Conservation (phyloP, 2,329 filamentous ascomycete genomes). For the Daldinia eschscholtzii region DNA sequence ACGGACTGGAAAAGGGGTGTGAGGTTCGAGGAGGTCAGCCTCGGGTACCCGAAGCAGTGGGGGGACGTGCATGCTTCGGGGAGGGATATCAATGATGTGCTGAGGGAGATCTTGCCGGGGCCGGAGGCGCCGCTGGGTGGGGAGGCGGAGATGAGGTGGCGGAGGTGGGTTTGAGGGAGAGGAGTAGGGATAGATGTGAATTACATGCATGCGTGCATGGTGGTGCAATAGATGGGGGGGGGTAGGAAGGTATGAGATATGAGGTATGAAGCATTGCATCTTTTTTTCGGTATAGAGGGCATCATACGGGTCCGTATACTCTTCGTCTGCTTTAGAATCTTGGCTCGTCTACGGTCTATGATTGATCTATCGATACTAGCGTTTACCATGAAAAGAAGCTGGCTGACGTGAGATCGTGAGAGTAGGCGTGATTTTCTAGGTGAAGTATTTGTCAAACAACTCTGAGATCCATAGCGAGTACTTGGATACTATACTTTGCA, state of each 20-base stretch:
- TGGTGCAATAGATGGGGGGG: slow-evolving; percentile 28
- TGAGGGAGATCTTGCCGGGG: slow-evolving; percentile 55
- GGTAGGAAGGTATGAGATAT: background rate
- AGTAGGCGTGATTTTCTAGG: too few species aligned
- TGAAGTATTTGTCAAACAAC: too few species aligned
- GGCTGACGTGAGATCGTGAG: too few species aligned
- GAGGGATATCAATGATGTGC: slow-evolving; percentile 52
- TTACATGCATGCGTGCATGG: too few species aligned
- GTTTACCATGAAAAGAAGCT: too few species aligned
- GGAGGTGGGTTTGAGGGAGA: slow-evolving; percentile 42
- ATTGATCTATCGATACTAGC: too few species aligned
- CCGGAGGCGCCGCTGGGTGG: slow-evolving; percentile 43
- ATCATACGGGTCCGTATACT: background rate
- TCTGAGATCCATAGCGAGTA: too few species aligned
- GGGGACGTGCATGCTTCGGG: slow-evolving; percentile 49
- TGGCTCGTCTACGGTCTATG: too few species aligned
- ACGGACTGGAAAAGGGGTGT: slow-evolving; percentile 56
- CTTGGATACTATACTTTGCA: too few species aligned
- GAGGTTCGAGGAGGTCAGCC: slow-evolving; percentile 55
- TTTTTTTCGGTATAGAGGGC: background rate
- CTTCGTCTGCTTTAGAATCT: background rate
- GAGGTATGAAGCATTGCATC: background rate
- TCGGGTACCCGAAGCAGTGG: slow-evolving; percentile 57
- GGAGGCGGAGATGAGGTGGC: slow-evolving; percentile 44
- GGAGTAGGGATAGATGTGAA: slow-evolving; percentile 21